Percentiles rank a stretch among this genome's conserved stretches.
phyloP scores from a whole-genome alignment of 139 green algal species.

The Closterium sp. region DNA sequence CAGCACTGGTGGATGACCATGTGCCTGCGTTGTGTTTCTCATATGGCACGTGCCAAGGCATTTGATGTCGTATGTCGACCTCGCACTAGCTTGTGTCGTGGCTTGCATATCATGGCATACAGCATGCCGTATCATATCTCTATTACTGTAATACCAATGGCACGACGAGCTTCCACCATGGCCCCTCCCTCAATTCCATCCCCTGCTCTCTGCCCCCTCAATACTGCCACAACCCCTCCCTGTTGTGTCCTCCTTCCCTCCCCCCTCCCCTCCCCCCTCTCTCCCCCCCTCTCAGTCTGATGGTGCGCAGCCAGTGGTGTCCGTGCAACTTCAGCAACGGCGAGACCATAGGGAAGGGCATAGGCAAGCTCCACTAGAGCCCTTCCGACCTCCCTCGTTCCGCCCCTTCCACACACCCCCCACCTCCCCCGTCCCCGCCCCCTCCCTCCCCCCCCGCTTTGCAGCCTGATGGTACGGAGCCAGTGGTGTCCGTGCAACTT shows the following conservation, averaged over 20 bases:
- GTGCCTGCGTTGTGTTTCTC: neutral
- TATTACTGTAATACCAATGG: too few relatives aligned
- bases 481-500: slow-evolving; percentile 36
- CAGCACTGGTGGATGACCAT: neutral
- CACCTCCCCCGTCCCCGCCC: too few relatives aligned
- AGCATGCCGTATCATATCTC: too few relatives aligned
- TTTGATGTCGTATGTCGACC: neutral
- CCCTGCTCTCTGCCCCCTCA: neutral
- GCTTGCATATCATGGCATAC: too few relatives aligned
- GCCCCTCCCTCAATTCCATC: neutral
- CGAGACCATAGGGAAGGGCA: neutral
- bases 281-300: slow-evolving; percentile 1
- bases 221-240: neutral
- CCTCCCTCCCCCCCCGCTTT: neutral
- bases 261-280: too few relatives aligned
- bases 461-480: slow-evolving; percentile 17
- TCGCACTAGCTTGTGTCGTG: too few relatives aligned
- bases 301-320: slow-evolving; percentile 21
- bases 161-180: too few relatives aligned
- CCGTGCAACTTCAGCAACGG: slow-evolving; percentile 29
- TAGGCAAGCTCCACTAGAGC: neutral
- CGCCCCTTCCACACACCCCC: neutral
- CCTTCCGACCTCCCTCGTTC: neutral
- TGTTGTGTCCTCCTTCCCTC: too few relatives aligned
- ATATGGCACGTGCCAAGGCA: neutral